Conservation (phyloP, 177 flowering plant genomes). For the Vitis hybrid region DNA sequence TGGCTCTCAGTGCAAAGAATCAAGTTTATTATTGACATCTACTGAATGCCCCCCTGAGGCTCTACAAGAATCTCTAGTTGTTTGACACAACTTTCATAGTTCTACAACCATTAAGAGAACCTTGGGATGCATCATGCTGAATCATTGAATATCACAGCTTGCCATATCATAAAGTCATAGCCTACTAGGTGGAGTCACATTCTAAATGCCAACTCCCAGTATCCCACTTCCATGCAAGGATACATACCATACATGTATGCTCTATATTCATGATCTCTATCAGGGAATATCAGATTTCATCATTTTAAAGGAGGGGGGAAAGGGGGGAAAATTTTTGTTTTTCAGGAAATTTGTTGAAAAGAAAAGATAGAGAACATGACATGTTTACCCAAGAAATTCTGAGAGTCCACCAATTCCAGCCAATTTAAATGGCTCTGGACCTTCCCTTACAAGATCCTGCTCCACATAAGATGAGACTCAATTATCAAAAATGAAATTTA, state of each 20-base stretch:
- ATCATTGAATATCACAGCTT: too few species aligned
- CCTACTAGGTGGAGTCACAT: too few species aligned
- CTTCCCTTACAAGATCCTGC: conserved; percentile 90
- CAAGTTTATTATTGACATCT: too few species aligned
- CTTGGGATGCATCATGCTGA: too few species aligned
- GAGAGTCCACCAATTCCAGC: conserved; percentile 98
- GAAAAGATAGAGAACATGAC: background rate
- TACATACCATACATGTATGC: background rate
- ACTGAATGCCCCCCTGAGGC: too few species aligned
- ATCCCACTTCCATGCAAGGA: background rate
- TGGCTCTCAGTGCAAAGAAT: too few species aligned
- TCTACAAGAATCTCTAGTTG: too few species aligned
- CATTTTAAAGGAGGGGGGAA: background rate
- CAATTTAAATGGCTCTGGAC: conserved; percentile 83
- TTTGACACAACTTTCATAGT: too few species aligned
- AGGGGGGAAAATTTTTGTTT: background rate
- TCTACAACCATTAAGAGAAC: too few species aligned
- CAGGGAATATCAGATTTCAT: background rate
- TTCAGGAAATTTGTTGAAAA: background rate
- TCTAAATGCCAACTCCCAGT: too few species aligned
- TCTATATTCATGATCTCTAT: background rate
- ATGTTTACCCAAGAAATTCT: conserved; percentile 86
- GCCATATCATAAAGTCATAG: too few species aligned
- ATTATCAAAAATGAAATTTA: background rate
- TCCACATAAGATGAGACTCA: conserved; percentile 10